phyloP scores from a whole-genome alignment of 2,329 filamentous ascomycete genomes.

The Penicillium corylophilum region DNA sequence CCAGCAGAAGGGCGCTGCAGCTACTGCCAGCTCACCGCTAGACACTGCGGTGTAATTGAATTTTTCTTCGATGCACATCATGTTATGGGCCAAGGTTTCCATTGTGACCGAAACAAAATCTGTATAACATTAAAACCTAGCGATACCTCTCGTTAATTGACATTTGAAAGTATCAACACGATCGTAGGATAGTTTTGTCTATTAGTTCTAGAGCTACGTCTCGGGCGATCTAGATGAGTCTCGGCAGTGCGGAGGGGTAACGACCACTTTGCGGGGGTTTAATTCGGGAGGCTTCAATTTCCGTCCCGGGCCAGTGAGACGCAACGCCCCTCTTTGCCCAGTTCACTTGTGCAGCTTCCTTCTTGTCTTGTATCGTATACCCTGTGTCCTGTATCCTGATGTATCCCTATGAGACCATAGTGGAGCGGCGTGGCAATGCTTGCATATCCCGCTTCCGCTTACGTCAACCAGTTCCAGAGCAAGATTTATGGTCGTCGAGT shows the following conservation, averaged over 20 bases:
- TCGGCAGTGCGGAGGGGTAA: constrained; percentile 1
- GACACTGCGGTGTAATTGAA: constrained; percentile 46
- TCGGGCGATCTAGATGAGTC: constrained; percentile 1
- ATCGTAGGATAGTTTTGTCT: too few species aligned
- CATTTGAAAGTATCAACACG: too few species aligned
- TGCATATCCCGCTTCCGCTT: neutral
- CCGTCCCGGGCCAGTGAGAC: neutral
- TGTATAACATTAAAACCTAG: neutral
- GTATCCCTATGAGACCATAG: neutral
- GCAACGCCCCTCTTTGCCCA: neutral
- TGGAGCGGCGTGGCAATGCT: neutral
- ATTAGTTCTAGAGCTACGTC: neutral
- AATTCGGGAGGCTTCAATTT: neutral
- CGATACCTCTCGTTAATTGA: neutral
- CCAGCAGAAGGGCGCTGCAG: constrained; percentile 55
- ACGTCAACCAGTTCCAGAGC: neutral
- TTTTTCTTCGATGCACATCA: neutral
- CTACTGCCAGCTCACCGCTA: constrained; percentile 53
- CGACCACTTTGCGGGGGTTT: neutral
- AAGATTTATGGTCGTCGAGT: neutral
- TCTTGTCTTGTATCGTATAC: neutral
- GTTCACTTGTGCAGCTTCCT: neutral
- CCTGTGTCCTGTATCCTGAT: too few species aligned
- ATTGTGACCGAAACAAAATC: neutral
- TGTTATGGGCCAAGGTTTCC: neutral